Evolutionary conservation across 2,329 filamentous ascomycete genomes (phyloP), one percentile per base, ranked within the genome.

Genomic region (Ophiostoma novo-ulmi): DNA sequence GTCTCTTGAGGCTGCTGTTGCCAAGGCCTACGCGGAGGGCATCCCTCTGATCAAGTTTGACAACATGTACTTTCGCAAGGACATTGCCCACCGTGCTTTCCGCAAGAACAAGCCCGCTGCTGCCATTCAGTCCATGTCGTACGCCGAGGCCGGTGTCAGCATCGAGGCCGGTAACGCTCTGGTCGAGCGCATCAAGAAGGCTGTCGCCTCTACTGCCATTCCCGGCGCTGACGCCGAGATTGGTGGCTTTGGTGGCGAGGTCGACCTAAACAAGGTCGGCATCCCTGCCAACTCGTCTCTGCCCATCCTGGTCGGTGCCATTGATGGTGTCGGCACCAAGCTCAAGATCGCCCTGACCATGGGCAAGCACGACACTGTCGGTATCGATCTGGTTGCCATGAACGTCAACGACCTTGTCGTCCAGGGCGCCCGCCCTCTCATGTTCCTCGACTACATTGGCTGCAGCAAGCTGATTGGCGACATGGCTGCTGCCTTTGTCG

Each of bases 351-450:
- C 95, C 0, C 94, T 97, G 78, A 87, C 89, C 14, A 91, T 96
- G 82, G 86, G 89, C 76, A 93, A 96, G 81, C 95, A 97, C 81
- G 89, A 94, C 80, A 97, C 94, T 3, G 94, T 99, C 13, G 95
- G 95, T 72, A 93, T 99, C 76, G 95, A 99, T 78, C 87, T 99
- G 48, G 95, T 99, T 4, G 95, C 95, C 75, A 98, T 98, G 94
- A 98, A 97, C 80, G 95, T 98, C 78, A 99, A 99, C 80, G 95
- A 99, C 77, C 85, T 99, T 0, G 90, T 99, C 69, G 95, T 98
- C 10, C 94, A 98, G 82, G 95, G 95, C 70, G 95, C 95, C 14
- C 92, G 95, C 75, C 94, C 95, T 1, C 85, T 98, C 74, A 95
- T 95, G 85, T 98, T 99, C 86, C 89, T 98, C 73, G 95, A 99